These are phyloP conservation scores for Ampelocalamus luodianensis DNA, from an alignment of 176 grass and related monocot genomes.

Conservation along the genomic window DNA sequence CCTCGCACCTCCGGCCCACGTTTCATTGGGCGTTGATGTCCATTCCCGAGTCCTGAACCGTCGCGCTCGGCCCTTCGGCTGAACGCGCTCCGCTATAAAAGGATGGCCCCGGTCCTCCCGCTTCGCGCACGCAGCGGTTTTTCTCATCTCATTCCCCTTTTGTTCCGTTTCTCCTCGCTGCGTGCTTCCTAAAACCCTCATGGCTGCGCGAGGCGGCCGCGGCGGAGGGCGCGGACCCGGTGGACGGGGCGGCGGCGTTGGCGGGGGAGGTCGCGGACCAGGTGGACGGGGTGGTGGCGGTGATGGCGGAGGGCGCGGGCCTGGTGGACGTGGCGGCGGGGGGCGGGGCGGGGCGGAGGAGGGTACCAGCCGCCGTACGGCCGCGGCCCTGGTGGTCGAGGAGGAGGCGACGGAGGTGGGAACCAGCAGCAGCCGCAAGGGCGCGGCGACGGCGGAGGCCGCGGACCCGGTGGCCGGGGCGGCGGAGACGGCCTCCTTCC, in stretches of 20 bases:
- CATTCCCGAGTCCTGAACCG: background rate
- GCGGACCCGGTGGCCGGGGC: background rate
- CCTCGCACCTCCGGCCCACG: background rate
- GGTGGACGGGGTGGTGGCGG: background rate
- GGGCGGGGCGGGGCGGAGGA: background rate
- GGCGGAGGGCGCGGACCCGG: background rate
- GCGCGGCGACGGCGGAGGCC: background rate
- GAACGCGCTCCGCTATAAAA: slow-evolving; percentile 14
- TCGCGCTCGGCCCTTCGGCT: background rate
- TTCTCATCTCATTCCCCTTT: background rate
- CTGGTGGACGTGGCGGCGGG: background rate
- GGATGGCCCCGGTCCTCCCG: no score
- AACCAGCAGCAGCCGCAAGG: background rate
- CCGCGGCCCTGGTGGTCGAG: no score
- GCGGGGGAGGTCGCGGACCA: no score
- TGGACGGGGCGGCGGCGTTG: background rate
- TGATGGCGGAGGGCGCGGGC: background rate
- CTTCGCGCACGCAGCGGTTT: background rate
- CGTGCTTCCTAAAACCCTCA: slow-evolving; percentile 11
- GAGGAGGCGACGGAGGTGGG: background rate
- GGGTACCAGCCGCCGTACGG: no score
- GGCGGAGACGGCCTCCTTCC: slow-evolving; percentile 2
- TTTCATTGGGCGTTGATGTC: background rate
- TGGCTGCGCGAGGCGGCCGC: slow-evolving; percentile 41
- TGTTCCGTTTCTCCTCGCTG: background rate